Evolutionary conservation across 2,329 filamentous ascomycete species (phyloP).

Genomic region (Diaporthe ampelina): DNA sequence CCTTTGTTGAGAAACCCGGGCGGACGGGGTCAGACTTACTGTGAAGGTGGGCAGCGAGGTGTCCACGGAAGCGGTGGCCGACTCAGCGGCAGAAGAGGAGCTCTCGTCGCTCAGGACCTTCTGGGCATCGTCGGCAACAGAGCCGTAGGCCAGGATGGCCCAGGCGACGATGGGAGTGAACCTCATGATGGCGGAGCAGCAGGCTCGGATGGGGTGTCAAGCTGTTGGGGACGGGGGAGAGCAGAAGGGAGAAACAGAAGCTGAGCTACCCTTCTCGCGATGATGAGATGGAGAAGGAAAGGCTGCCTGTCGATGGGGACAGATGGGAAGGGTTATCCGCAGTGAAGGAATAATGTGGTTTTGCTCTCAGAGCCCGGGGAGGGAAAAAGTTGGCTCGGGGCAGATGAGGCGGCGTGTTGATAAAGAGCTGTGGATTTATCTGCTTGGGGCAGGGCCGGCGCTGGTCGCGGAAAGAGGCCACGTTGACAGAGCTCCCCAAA

Average conservation of each 20-base stretch:
- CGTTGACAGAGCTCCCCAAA: constrained; percentile 41
- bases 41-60: constrained; percentile 87
- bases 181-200: constrained; percentile 76
- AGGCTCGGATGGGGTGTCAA: neutral
- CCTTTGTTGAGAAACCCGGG: constrained; percentile 18
- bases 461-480: constrained; percentile 37
- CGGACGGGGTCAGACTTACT: constrained; percentile 68
- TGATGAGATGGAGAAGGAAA: constrained; percentile 23
- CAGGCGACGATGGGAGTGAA: constrained; percentile 84
- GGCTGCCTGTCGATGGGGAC: constrained; percentile 43
- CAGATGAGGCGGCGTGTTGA: constrained; percentile 15
- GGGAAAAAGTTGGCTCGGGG: constrained; percentile 43
- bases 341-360: constrained; percentile 47
- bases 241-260: constrained; percentile 31
- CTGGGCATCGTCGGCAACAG: constrained; percentile 77
- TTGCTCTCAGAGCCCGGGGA: constrained; percentile 56
- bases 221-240: constrained; percentile 29
- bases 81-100: constrained; percentile 59
- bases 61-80: constrained; percentile 67
- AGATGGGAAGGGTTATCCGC: constrained; percentile 47
- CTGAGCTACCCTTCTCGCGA: constrained; percentile 27
- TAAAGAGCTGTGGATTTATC: constrained; percentile 40
- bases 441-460: constrained; percentile 21
- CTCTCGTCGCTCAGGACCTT: constrained; percentile 64
- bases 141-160: constrained; percentile 78